phyloP scores from a whole-genome alignment of 2,329 filamentous ascomycete species.

The Fusarium compactum region DNA sequence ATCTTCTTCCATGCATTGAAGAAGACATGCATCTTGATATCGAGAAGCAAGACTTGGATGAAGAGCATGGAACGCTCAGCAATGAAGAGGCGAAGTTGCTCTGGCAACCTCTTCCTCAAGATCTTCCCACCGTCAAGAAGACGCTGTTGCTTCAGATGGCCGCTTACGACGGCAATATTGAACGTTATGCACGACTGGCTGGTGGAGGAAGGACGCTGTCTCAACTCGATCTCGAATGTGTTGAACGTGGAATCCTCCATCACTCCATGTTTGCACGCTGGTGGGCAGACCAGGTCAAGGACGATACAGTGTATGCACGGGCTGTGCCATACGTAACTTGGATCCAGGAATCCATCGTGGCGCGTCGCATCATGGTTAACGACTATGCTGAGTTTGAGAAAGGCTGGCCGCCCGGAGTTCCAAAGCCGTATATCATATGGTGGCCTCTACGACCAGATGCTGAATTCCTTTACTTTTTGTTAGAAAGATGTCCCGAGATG shows the following conservation, averaged over 20 bases:
- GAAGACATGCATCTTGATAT: conserved; percentile 16
- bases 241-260: conserved; percentile 10
- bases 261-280: conserved; percentile 4
- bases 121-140: conserved; percentile 54
- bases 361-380: neutral
- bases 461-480: accelerated
- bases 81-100: neutral
- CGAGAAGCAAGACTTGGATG: neutral
- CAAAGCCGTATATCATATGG: neutral
- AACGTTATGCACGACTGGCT: conserved; percentile 54
- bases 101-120: conserved; percentile 49
- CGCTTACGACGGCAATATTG: conserved; percentile 55
- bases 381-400: neutral
- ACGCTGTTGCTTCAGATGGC: conserved; percentile 54
- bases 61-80: neutral
- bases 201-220: conserved; percentile 20
- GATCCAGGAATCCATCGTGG: neutral
- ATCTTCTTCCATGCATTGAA: neutral
- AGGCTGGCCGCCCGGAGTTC: neutral
- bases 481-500: neutral
- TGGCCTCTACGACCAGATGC: neutral
- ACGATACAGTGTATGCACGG: neutral
- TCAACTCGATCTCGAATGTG: neutral
- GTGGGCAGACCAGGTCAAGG: neutral
- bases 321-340: neutral